Base-by-base conservation (phyloP, 2,329 filamentous ascomycete genomes). In the Cytospora leucostoma region DNA sequence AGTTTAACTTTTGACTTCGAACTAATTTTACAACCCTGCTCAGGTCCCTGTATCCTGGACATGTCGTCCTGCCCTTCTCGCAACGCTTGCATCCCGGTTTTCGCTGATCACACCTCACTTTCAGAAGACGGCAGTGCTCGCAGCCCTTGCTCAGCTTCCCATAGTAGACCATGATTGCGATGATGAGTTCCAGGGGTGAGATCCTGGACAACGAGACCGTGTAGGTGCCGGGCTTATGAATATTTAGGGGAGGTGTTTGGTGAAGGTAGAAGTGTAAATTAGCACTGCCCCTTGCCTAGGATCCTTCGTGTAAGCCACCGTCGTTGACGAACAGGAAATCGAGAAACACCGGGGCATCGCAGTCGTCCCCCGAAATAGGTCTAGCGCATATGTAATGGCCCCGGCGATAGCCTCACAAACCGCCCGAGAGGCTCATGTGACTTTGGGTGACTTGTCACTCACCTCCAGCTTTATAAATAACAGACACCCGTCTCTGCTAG, bases 41-140 rank as follows among this genome's bases (percentile, higher is more conserved):
- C 1, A 72, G 59, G 44, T 72, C 51, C n/a, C 71, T 68, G 40
- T 68, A 73, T 15, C 71, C 71, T 2, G 68, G 70, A 47, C 71
- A 72, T 34, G 62, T 33, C n/a, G 32, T 64, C 17, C 65, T 63
- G 11, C 59, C 50, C 35, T 68, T 71, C 51, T 71, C 66, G 56
- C 71, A 73, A 55, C 60, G 68, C 21, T 70, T 50, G 54, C 71
- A 72, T 49, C 35, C 60, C 1, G 71, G 71, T 47, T 57, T 69
- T 19, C 65, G 58, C 64, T 70, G 65, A 52, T 72, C 71, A 49
- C 71, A 73, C 69, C 71, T 70, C 56, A 73, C 60, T 50, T 72
- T 72, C 11, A 69, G 70, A 54, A 66, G 63, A 21, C 70, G 71
- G 60, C 70, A 72, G 27, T 68, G 67, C 55, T 72, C 64, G 49